phyloP scores from a whole-genome alignment of 345 rosid species.

The Geranium brycei region DNA sequence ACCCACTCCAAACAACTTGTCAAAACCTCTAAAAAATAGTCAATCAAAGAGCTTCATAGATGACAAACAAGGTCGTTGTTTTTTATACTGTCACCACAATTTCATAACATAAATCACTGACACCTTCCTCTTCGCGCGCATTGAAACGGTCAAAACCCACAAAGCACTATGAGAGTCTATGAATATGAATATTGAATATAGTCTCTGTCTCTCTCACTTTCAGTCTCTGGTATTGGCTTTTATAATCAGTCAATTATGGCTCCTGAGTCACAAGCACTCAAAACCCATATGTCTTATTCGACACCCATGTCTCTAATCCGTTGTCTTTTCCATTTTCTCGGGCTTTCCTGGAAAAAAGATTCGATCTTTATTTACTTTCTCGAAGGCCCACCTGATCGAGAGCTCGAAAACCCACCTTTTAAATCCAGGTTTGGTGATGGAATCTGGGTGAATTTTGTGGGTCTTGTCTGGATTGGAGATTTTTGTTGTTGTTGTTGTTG shows the following conservation, averaged over 20 bases:
- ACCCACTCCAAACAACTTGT: no score
- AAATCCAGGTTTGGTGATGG: background rate
- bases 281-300: background rate
- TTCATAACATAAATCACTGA: background rate
- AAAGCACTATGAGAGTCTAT: background rate
- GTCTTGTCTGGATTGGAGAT: background rate
- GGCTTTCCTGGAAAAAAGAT: background rate
- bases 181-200: background rate
- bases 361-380: conserved; percentile 7
- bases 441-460: conserved; percentile 2
- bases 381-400: background rate
- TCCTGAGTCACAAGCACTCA: background rate
- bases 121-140: conserved; percentile 1
- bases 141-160: conserved; percentile 2
- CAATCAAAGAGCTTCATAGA: background rate
- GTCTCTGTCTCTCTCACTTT: no score
- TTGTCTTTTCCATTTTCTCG: conserved; percentile 6
- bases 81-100: conserved; percentile 3
- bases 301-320: background rate
- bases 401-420: background rate
- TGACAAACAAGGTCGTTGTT: background rate
- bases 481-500: conserved; percentile 3
- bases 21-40: no score
- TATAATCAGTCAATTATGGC: background rate
- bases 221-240: background rate